Evolutionary conservation across 2,329 filamentous ascomycete genomes (phyloP).

Genomic region (Phialophora expanda): DNA sequence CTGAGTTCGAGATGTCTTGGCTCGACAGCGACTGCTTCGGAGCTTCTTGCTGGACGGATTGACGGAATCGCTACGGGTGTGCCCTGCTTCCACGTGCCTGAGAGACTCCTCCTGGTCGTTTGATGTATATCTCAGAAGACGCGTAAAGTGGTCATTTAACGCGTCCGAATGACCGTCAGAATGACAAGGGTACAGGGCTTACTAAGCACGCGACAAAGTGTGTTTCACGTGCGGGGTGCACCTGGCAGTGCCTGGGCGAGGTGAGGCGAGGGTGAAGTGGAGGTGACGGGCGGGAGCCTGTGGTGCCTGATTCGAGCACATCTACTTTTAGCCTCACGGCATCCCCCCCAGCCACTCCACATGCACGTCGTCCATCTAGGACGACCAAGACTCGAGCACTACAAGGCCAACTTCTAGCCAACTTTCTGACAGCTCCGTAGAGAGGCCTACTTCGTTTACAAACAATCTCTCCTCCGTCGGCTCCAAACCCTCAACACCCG

Average conservation of each 20-base stretch:
- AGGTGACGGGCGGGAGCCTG: background rate
- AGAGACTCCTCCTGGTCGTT: background rate
- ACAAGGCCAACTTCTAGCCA: background rate
- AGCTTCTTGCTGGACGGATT: background rate
- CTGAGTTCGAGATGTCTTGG: background rate
- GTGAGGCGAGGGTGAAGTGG: background rate
- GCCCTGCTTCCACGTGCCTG: background rate
- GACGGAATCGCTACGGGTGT: too few relatives aligned
- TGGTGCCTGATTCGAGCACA: slow-evolving; percentile 3
- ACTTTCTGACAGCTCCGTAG: background rate
- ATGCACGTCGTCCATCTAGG: background rate
- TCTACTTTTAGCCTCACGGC: background rate
- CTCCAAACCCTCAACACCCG: background rate
- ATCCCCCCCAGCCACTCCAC: background rate
- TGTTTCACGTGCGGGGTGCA: background rate
- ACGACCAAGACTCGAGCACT: background rate
- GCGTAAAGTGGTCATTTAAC: slow-evolving; percentile 36
- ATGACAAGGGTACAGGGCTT: background rate
- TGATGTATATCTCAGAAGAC: slow-evolving; percentile 1
- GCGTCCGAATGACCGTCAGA: slow-evolving; percentile 3
- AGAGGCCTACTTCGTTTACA: background rate
- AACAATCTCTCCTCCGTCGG: background rate
- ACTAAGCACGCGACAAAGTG: background rate
- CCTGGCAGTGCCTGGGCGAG: background rate
- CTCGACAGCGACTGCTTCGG: background rate